Percentiles rank a stretch among this genome's conserved stretches.
Evolutionary conservation across 2,329 filamentous ascomycete species (phyloP).

Genomic region (Colletotrichum simmondsii): DNA sequence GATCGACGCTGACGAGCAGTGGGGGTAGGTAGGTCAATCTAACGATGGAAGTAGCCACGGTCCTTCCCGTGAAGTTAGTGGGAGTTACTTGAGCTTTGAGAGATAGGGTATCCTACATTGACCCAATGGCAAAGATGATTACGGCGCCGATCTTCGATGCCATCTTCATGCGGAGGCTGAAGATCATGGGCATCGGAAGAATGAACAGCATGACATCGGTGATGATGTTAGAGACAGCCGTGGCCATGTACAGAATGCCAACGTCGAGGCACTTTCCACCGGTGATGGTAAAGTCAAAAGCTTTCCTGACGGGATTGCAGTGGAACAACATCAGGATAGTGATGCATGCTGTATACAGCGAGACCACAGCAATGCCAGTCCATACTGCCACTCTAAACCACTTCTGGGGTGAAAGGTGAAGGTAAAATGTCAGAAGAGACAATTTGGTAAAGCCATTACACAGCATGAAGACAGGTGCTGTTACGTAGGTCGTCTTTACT

Average conservation of each 20-base stretch:
- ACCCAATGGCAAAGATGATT: slow-evolving; percentile 56
- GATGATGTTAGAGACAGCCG: slow-evolving; percentile 58
- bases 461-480: slow-evolving; percentile 45
- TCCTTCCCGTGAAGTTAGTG: neutral
- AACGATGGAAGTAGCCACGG: slow-evolving; percentile 25
- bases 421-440: slow-evolving; percentile 51
- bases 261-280: slow-evolving; percentile 55
- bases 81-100: no score
- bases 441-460: slow-evolving; percentile 49
- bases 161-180: slow-evolving; percentile 54
- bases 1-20: slow-evolving; percentile 15
- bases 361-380: slow-evolving; percentile 42
- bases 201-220: slow-evolving; percentile 59
- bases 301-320: slow-evolving; percentile 46
- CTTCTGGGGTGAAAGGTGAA: slow-evolving; percentile 47
- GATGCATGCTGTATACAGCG: slow-evolving; percentile 45
- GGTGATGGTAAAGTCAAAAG: slow-evolving; percentile 43
- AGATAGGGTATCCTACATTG: slow-evolving; percentile 34
- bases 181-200: slow-evolving; percentile 58
- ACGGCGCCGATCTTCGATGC: slow-evolving; percentile 58
- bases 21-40: slow-evolving; percentile 19
- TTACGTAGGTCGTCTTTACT: slow-evolving; percentile 37
- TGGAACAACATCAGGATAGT: slow-evolving; percentile 49
- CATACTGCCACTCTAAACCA: slow-evolving; percentile 46
- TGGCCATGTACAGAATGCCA: slow-evolving; percentile 59